Conservation (phyloP, 2,329 filamentous ascomycete genomes). For the Penicillium sp. region DNA sequence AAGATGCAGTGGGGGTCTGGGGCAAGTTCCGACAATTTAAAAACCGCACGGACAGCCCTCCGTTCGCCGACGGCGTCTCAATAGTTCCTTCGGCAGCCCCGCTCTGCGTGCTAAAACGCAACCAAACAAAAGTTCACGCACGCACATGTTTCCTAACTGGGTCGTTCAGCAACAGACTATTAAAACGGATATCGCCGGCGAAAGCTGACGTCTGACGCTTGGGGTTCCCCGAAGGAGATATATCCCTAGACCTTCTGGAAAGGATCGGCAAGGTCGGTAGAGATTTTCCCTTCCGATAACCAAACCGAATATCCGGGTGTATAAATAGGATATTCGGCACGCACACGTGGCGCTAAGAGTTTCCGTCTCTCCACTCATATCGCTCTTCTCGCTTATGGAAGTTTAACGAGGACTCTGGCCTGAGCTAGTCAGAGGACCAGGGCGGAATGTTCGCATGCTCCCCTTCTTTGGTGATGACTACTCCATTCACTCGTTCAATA, state of each 20-base stretch:
- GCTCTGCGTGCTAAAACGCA: neutral
- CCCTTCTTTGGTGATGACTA: neutral
- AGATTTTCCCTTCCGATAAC: neutral
- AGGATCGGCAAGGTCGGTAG: neutral
- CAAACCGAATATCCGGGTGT: neutral
- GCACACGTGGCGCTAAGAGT: slow-evolving; percentile 1
- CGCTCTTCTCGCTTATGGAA: slow-evolving; percentile 1
- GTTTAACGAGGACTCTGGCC: neutral
- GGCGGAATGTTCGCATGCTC: neutral
- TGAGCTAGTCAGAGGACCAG: neutral
- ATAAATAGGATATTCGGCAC: slow-evolving; percentile 3
- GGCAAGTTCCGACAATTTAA: slow-evolving; percentile 4
- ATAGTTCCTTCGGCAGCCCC: slow-evolving; percentile 5
- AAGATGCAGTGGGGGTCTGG: neutral
- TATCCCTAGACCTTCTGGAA: neutral
- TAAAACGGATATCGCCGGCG: neutral
- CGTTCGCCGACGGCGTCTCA: slow-evolving; percentile 6
- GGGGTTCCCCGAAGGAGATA: neutral
- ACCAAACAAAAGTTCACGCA: neutral
- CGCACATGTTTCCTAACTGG: neutral
- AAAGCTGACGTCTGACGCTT: neutral
- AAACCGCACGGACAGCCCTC: slow-evolving; percentile 5
- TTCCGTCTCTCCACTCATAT: neutral
- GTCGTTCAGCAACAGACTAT: neutral
- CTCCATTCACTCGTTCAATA: neutral